Base-by-base conservation (phyloP, 768 basidiomycete genomes). In the Agaricus blazei region DNA sequence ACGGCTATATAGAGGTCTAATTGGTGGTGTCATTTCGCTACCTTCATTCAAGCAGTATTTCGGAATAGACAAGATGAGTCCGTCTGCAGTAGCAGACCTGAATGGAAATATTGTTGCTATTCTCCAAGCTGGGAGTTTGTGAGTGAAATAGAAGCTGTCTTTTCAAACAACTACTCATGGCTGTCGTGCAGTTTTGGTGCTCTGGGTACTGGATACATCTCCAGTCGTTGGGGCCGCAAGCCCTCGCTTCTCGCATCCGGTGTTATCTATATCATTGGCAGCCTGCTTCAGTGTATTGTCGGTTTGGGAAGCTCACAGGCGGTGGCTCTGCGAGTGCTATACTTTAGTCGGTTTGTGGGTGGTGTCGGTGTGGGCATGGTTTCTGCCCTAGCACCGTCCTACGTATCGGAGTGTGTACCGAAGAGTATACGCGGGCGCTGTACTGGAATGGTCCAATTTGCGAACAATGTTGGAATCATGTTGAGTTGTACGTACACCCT, bases 311-410 rank as follows among this genome's bases (percentile, higher is more conserved):
- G 65, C 57, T 69, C 63, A 44, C 65, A 60, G 52, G 51, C 29
- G 5, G 69, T 72, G 2, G 75, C 65, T 12, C 62, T 77, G 12
- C 63, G 63, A 9, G 70, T 77, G 5, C 68, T 78, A 37, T 78
- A 75, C 58, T 75, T 77, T 59, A 70, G 76, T 49, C 74, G 82
- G 3, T 86, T 85, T 65, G 53, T 87, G 0, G 75, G 79, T 5
- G 85, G 87, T 23, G 69, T 84, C 49, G 84, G 85, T 8, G 74
- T 85, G 27, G 82, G 83, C 9, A 76, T 79, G 72, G 71, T 76
- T 6, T 73, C 75, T 1, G 76, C 78, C 3, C 64, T 81, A 2
- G 73, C 78, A 4, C 79, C 80, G 11, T 69, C 77, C 0, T 82
- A 81, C 45, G 70, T 80, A 9, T 79, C 78, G 0, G 81, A 82